Base-by-base conservation (phyloP, 2,329 filamentous ascomycete genomes). In the Podosphaera fusca region DNA sequence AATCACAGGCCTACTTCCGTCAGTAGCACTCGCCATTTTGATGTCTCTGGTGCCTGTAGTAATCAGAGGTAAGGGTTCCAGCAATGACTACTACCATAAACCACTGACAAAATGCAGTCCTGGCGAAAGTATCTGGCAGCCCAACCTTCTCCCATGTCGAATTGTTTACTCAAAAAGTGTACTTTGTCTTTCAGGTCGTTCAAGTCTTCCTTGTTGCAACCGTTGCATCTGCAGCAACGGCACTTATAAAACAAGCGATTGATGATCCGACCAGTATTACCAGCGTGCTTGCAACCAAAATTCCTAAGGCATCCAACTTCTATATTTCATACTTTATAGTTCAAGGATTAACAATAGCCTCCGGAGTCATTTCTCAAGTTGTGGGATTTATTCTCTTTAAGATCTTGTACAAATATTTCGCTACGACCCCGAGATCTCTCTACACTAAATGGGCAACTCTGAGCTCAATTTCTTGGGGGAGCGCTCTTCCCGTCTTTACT, bases 271-370 rank as follows among this genome's bases (percentile, higher is more conserved):
- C 72, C 2, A 70, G 70, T 0, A 77, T 80, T 5, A 79, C 87
- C 0, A 70, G 67, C 0, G 70, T 94, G 45, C 75, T 95, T 3
- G 83, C 88, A 0, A 65, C 74, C 14, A 84, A 85, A 58, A 74
- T 98, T 4, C 92, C 92, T 21, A 82, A 79, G 57, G 82, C 87
- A 0, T 89, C 88, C 59, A 96, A 94, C 70, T 94, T 96, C 67
- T 98, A 95, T 69, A 82, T 96, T 29, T 87, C 84, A 0, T 98
- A 96, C 71, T 94, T 98, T 62, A 80, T 96, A 36, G 79, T 98
- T 2, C 92, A 96, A 69, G 94, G 90, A 38, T 70, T 96, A 58
- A 83, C 82, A 1, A 81, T 90, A 60, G 84, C 87, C 2, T 77
- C 86, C 0, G 78, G 82, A 52, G 78, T 85, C 1, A 70, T 96